Conservation (phyloP, 495 filamentous ascomycete genomes). For the Penicillium soppii region DNA sequence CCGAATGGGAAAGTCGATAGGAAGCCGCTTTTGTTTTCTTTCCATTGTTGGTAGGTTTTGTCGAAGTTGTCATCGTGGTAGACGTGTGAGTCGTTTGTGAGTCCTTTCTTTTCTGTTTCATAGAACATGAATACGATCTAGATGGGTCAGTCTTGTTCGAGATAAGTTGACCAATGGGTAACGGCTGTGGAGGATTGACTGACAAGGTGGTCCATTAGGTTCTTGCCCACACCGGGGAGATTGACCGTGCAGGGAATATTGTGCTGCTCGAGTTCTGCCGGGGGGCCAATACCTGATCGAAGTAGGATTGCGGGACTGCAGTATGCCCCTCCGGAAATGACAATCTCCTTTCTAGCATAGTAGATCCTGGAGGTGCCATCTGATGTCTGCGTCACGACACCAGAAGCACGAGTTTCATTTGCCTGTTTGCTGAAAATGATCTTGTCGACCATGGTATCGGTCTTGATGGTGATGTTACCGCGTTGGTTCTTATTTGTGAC, state of each 20-base stretch:
- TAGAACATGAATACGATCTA: constrained; percentile 45
- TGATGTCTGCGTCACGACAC: constrained; percentile 19
- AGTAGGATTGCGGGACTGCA: constrained; percentile 58
- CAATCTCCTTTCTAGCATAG: constrained; percentile 44
- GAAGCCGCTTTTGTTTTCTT: constrained; percentile 49
- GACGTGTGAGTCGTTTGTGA: constrained; percentile 43
- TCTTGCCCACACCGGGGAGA: constrained; percentile 54
- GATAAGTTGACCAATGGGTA: neutral
- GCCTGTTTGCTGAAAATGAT: constrained; percentile 22
- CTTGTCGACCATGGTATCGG: constrained; percentile 38
- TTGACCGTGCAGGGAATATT: constrained; percentile 47
- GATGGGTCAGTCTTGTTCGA: neutral
- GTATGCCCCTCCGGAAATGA: constrained; percentile 54
- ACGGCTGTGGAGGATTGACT: neutral
- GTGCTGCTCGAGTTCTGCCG: constrained; percentile 44
- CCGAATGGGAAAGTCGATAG: constrained; percentile 55
- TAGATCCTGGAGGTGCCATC: constrained; percentile 32
- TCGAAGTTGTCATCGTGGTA: constrained; percentile 39
- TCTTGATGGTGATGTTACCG: constrained; percentile 37
- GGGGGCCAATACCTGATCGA: constrained; percentile 54
- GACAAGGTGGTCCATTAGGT: constrained; percentile 55
- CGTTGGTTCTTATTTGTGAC: constrained; percentile 37
- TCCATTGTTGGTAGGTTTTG: constrained; percentile 45
- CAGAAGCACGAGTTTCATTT: constrained; percentile 23
- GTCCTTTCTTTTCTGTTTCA: constrained; percentile 40